Evolutionary conservation across 108 stramenopile genomes (phyloP).

Genomic region (Chaetoceros muelleri): DNA sequence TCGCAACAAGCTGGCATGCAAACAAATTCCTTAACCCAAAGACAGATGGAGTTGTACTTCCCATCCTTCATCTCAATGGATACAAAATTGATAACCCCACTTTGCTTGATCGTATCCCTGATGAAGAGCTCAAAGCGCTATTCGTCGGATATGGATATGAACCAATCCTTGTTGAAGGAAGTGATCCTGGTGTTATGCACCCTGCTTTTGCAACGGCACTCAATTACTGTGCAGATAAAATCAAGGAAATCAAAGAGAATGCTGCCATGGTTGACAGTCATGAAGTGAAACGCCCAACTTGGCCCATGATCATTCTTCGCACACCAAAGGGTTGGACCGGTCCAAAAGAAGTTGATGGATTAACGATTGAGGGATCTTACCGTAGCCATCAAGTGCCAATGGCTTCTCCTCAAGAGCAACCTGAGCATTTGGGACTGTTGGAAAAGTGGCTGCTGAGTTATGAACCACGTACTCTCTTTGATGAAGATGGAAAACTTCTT

Average conservation of each 20-base stretch:
- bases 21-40: constrained; percentile 20
- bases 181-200: constrained; percentile 14
- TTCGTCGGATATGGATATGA: constrained; percentile 18
- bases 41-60: constrained; percentile 17
- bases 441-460: constrained; percentile 11
- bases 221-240: constrained; percentile 12
- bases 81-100: constrained; percentile 18
- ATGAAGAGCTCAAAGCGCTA: constrained; percentile 10
- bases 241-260: constrained; percentile 7
- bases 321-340: constrained; percentile 20
- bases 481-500: constrained; percentile 4
- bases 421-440: constrained; percentile 7
- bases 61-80: constrained; percentile 19
- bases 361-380: constrained; percentile 14
- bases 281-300: constrained; percentile 2
- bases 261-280: constrained; percentile 5
- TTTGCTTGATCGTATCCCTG: constrained; percentile 17
- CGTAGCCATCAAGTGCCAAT: constrained; percentile 13
- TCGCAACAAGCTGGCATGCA: constrained; percentile 16
- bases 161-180: constrained; percentile 14
- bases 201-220: constrained; percentile 12
- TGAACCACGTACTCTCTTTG: constrained; percentile 11
- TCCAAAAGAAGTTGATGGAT: constrained; percentile 12
- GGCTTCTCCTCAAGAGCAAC: constrained; percentile 6
- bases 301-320: constrained; percentile 17